A percentile compares a stretch with the other conserved stretches of the same genome.
These are phyloP conservation scores for Monilinia fructicola DNA, from an alignment of 2,329 filamentous ascomycete species.

Conservation along the genomic window DNA sequence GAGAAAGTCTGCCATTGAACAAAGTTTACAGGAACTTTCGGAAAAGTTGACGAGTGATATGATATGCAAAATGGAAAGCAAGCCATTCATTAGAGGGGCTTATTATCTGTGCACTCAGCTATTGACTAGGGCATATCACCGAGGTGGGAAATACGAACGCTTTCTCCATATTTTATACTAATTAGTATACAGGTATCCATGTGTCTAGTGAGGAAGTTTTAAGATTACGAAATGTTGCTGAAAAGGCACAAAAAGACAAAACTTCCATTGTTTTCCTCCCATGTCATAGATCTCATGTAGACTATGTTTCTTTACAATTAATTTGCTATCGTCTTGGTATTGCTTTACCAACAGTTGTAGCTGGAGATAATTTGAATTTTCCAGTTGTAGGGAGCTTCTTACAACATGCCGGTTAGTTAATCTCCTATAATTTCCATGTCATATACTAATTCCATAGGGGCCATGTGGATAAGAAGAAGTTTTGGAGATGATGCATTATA, in stretches of 20 bases:
- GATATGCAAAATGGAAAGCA: slow-evolving; percentile 99
- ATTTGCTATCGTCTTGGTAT: slow-evolving; percentile 94
- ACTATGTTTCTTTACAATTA: slow-evolving; percentile 91
- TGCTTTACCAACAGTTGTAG: slow-evolving; percentile 85
- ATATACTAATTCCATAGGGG: slow-evolving; percentile 48
- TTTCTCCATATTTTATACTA: neutral
- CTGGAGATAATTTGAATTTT: slow-evolving; percentile 95
- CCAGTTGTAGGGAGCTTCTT: slow-evolving; percentile 86
- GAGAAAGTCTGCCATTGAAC: slow-evolving; percentile 65
- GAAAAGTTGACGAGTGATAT: slow-evolving; percentile 88
- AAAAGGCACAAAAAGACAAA: slow-evolving; percentile 79
- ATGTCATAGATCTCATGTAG: slow-evolving; percentile 91
- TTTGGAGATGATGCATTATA: slow-evolving; percentile 94
- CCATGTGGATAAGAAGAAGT: slow-evolving; percentile 91
- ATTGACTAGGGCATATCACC: slow-evolving; percentile 89
- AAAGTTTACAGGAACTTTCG: slow-evolving; percentile 74
- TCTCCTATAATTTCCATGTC: neutral
- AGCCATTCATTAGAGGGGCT: slow-evolving; percentile 83
- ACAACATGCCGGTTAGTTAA: slow-evolving; percentile 72
- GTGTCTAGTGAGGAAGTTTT: slow-evolving; percentile 93
- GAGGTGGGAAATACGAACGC: slow-evolving; percentile 53
- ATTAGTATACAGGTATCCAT: slow-evolving; percentile 63
- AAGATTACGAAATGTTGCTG: slow-evolving; percentile 75
- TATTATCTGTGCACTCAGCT: slow-evolving; percentile 90
- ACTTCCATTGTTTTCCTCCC: slow-evolving; percentile 96